phyloP scores from a whole-genome alignment of 352 stramenopile genomes.

The Phytophthora melonis region DNA sequence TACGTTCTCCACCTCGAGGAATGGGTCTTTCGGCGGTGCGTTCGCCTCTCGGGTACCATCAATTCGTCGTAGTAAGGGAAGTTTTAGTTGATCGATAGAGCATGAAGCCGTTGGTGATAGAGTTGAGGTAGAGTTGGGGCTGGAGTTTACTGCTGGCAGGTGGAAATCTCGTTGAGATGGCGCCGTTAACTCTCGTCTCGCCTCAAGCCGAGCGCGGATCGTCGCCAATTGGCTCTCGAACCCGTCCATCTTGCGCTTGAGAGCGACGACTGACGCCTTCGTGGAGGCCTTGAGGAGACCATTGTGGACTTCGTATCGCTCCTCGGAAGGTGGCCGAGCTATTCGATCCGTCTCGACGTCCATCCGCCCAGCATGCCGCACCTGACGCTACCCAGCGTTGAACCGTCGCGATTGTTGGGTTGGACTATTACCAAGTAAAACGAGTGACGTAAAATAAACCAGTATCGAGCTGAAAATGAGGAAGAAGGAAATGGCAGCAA shows the following conservation, averaged over 20 bases:
- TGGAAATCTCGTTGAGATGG: background rate
- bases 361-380: constrained; percentile 29
- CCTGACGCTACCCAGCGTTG: background rate
- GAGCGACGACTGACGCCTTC: background rate
- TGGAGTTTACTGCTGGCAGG: constrained; percentile 29
- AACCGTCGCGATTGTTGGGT: constrained; percentile 22
- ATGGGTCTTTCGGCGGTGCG: constrained; percentile 25
- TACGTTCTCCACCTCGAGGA: constrained; percentile 52
- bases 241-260: constrained; percentile 48
- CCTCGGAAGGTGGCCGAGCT: constrained; percentile 2
- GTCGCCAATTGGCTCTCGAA: constrained; percentile 54
- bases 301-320: constrained; percentile 10
- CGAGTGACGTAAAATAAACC: too few relatives aligned
- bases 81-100: constrained; percentile 27
- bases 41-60: constrained; percentile 22
- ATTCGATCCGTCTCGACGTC: constrained; percentile 17
- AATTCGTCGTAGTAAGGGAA: constrained; percentile 50
- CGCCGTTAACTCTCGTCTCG: constrained; percentile 21
- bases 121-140: background rate
- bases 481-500: too few relatives aligned
- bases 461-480: too few relatives aligned
- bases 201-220: constrained; percentile 52
- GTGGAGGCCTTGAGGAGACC: constrained; percentile 3
- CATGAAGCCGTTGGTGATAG: background rate
- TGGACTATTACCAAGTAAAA: background rate